Conservation (phyloP, 305 asterid species). For the Plantago lanceolata region DNA sequence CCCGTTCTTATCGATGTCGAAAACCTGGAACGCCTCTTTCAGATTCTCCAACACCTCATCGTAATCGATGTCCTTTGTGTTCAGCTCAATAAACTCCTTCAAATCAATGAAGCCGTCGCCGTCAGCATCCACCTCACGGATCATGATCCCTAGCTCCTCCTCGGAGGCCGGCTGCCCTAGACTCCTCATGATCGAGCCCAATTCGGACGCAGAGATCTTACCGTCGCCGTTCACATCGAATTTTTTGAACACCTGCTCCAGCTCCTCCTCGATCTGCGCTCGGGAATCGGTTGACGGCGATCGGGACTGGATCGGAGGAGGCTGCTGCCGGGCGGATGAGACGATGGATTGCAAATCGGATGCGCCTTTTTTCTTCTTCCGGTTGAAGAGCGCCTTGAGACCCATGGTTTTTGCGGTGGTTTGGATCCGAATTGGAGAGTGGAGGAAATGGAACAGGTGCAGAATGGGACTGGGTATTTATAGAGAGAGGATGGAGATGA, state of each 20-base stretch:
- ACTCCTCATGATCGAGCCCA: constrained; percentile 66
- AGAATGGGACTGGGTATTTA: too few species aligned
- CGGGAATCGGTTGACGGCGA: constrained; percentile 29
- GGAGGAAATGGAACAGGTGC: too few species aligned
- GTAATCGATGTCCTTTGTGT: constrained; percentile 51
- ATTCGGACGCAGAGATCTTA: constrained; percentile 58
- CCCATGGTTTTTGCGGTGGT: not conserved
- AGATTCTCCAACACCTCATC: constrained; percentile 54
- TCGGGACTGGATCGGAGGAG: not conserved
- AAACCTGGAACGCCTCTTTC: constrained; percentile 68
- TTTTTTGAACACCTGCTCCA: constrained; percentile 72
- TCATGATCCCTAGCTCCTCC: constrained; percentile 56
- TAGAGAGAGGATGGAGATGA: too few species aligned
- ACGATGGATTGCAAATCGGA: not conserved
- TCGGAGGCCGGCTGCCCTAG: constrained; percentile 49
- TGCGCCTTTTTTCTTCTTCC: not conserved
- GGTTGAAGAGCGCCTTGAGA: not conserved
- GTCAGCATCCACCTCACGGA: constrained; percentile 70
- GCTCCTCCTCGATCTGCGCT: constrained; percentile 50
- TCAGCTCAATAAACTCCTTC: constrained; percentile 68
- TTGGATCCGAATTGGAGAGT: not conserved
- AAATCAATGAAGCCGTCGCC: constrained; percentile 88
- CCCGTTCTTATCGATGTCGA: constrained; percentile 70
- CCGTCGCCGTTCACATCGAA: constrained; percentile 90
- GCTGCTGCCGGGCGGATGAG: not conserved